Conservation (phyloP, 2,329 filamentous ascomycete species). For the Epichloe bromicola region DNA sequence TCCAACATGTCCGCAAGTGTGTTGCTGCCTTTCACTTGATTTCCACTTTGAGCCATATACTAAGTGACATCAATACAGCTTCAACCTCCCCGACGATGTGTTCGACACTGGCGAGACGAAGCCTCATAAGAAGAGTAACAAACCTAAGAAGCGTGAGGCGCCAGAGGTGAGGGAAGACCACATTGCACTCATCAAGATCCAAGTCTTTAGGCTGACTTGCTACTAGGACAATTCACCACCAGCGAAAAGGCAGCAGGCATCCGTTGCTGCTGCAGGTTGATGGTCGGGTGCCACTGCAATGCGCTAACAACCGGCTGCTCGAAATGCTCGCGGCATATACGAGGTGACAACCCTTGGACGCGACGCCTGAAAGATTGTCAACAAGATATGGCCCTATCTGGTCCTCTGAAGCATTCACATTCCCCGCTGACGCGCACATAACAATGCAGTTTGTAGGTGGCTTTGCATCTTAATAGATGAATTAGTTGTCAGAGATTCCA, state of each 20-base stretch:
- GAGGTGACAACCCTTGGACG: neutral
- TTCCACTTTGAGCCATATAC: neutral
- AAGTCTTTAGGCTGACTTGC: slow-evolving; percentile 14
- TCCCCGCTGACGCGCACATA: slow-evolving; percentile 4
- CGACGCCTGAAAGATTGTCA: neutral
- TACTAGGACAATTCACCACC: slow-evolving; percentile 24
- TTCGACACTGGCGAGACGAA: slow-evolving; percentile 69
- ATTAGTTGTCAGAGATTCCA: neutral
- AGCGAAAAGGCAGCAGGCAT: slow-evolving; percentile 29
- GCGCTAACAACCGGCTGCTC: neutral
- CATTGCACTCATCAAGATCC: slow-evolving; percentile 3
- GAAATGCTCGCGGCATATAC: neutral
- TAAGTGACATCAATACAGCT: slow-evolving; percentile 37
- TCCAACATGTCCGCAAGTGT: slow-evolving; percentile 80
- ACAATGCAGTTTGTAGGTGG: slow-evolving; percentile 2
- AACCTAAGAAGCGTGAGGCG: slow-evolving; percentile 36
- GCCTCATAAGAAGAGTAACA: slow-evolving; percentile 44
- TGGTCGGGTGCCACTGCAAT: neutral
- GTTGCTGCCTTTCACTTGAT: slow-evolving; percentile 18
- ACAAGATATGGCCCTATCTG: slow-evolving; percentile 3
- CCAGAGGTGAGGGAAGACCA: slow-evolving; percentile 27
- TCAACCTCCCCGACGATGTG: slow-evolving; percentile 78
- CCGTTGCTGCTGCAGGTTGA: slow-evolving; percentile 27
- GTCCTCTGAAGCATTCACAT: neutral
- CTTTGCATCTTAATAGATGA: slow-evolving; percentile 1